A percentile compares a stretch with the other conserved stretches of the same genome.
Conservation (phyloP, 2,329 filamentous ascomycete species). For the Botrytis sinoallii region DNA sequence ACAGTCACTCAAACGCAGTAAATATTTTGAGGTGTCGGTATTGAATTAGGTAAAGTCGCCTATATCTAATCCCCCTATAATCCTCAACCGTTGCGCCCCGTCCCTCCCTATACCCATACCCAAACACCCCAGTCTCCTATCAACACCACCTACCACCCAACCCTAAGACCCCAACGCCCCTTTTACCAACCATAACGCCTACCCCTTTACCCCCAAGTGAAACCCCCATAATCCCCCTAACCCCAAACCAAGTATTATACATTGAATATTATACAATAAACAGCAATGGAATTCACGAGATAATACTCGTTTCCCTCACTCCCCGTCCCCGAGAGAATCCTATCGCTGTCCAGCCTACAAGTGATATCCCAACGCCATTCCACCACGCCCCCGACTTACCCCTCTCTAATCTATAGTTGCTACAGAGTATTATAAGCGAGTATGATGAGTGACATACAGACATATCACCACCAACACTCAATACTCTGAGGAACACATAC, state of each 20-base stretch:
- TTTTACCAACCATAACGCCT: not conserved
- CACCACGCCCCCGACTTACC: not conserved
- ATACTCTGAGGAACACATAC: not conserved
- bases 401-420: not conserved
- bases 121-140: not conserved
- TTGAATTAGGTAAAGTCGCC: not conserved
- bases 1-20: not conserved
- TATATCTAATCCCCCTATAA: not conserved
- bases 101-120: not conserved
- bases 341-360: too few species aligned
- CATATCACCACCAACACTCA: not conserved
- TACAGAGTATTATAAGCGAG: not conserved
- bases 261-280: not conserved
- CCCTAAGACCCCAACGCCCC: not conserved
- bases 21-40: not conserved
- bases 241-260: not conserved
- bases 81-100: not conserved
- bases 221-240: not conserved
- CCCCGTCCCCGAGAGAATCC: not conserved
- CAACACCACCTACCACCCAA: not conserved
- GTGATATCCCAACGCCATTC: not conserved
- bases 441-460: not conserved
- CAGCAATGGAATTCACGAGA: not conserved
- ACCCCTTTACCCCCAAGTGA: not conserved
- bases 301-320: not conserved